Base-by-base conservation (phyloP, 139 green algal species). In the Asterochloris sp. region DNA sequence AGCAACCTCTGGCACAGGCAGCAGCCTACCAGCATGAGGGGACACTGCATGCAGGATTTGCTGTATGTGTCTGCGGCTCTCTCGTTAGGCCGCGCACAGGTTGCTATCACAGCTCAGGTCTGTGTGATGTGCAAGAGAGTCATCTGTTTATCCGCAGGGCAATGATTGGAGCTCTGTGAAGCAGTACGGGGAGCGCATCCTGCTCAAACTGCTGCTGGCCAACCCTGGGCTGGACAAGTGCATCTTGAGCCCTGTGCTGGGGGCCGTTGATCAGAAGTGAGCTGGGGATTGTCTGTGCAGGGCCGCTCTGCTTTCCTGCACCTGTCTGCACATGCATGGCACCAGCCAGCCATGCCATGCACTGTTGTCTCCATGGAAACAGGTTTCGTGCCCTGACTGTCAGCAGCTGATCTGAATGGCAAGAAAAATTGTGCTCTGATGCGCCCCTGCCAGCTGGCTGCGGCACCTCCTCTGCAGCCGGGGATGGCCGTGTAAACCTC, bases 141-240 rank as follows among this genome's bases (percentile, higher is more conserved):
- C 21, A 23, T 21, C 1, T 73, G 76, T 6, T 71, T 60, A 61
- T 60, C 8, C 74, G 80, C 80, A 83, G 80, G 80, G 60, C 62
- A 76, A 73, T 10, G 75, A 94, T 66, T 82, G 89, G 13, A 83
- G 88, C 12, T 89, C 67, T 15, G 88, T 96, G 64, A 90, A 90
- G 90, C 93, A 96, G 86, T 96, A 95, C 69, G 83, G 92, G 26
- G 93, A 96, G 85, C 83, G 85, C 62, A 83, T 92, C 1, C 76
- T 87, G 0, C 84, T 94, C 10, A 69, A 81, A 10, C 82, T 93
- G 78, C 64, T 96, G 69, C 81, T 95, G 27, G 74, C 87, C 60
- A 54, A 83, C 23, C 38, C 78, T 26, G 69, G 86, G 67, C 83
- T 86, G 6, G 19, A 60, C 0, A 78, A 19, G 85, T 91, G 68